These are phyloP conservation scores for Balamuthia mandrillaris DNA, from an alignment of 208 protist species.

Conservation along the genomic window DNA sequence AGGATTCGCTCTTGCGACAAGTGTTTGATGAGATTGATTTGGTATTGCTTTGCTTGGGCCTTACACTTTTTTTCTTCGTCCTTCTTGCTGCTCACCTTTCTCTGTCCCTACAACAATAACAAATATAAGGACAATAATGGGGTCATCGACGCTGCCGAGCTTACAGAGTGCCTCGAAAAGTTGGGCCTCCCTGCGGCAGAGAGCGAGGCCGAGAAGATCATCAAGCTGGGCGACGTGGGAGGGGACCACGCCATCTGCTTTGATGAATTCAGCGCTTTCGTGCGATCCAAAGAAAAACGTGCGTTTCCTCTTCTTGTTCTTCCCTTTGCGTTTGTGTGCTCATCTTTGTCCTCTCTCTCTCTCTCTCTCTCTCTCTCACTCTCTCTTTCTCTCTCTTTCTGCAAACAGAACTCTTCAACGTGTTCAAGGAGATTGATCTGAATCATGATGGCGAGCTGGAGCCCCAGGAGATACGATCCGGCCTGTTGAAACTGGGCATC, in stretches of 20 bases:
- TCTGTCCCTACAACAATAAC: too few relatives aligned
- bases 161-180: too few relatives aligned
- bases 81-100: too few relatives aligned
- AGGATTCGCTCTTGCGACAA: too few relatives aligned
- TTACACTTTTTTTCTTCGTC: too few relatives aligned
- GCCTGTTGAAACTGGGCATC: conserved; percentile 7
- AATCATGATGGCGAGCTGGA: conserved; percentile 11
- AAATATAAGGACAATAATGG: too few relatives aligned
- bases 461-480: conserved; percentile 6
- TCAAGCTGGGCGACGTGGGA: conserved; percentile 1
- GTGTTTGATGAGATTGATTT: too few relatives aligned
- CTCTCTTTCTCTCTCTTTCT: not conserved
- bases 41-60: too few relatives aligned
- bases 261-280: conserved; percentile 13
- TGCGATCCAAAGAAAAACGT: not conserved
- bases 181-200: not conserved
- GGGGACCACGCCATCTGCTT: conserved; percentile 10
- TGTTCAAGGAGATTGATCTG: conserved; percentile 32
- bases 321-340: too few relatives aligned
- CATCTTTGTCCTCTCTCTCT: not conserved
- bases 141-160: too few relatives aligned
- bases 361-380: not conserved
- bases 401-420: not conserved
- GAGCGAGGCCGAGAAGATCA: conserved; percentile 10
- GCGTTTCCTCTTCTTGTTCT: too few relatives aligned